Base-by-base conservation (phyloP, 2,329 filamentous ascomycete genomes). In the Cladosporium sp. region DNA sequence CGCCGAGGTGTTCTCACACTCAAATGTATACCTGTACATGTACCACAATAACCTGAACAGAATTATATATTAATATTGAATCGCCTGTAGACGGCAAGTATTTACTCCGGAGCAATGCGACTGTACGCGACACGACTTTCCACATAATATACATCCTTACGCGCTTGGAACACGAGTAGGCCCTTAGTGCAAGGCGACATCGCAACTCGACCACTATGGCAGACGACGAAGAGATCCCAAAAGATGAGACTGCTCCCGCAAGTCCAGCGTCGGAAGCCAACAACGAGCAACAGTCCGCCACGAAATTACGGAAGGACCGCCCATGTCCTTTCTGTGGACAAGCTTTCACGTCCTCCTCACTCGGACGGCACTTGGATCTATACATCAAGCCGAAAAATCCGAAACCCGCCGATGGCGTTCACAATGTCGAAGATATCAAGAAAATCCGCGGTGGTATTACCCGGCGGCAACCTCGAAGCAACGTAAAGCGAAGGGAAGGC, bases 321-420 rank as follows among this genome's bases (percentile, higher is more conserved):
- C 84, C 78, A 57, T 96, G 92, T 68, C 88, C 85, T 30, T 97
- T 89, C 73, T 97, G 92, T 69, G 79, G 83, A 41, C 89, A 96
- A 68, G 79, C 86, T 6, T 97, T 96, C 66, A 96, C 92, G 13
- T 96, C 91, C 1, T 96, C 90, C 13, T 95, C 89, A 2, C 82
- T 97, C 47, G 92, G 92, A 43, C 86, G 92, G 40, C 92, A 97
- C 70, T 84, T 96, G 58, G 92, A 97, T 68, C 81, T 96, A 34
- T 96, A 95, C 69, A 91, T 96, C 63, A 91, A 90, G 65, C 86
- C 90, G 53, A 95, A 90, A 73, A 96, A 96, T 68, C 89, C 92
- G 1, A 93, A 91, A 69, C 79, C 85, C 1, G 74, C 86, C 6
- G 92, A 97, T 70, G 91, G 91, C 43, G 73, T 96, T 40, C 92